These are phyloP conservation scores for Penicillium psychrofluorescens DNA, from an alignment of 495 filamentous ascomycete species.

Conservation along the genomic window DNA sequence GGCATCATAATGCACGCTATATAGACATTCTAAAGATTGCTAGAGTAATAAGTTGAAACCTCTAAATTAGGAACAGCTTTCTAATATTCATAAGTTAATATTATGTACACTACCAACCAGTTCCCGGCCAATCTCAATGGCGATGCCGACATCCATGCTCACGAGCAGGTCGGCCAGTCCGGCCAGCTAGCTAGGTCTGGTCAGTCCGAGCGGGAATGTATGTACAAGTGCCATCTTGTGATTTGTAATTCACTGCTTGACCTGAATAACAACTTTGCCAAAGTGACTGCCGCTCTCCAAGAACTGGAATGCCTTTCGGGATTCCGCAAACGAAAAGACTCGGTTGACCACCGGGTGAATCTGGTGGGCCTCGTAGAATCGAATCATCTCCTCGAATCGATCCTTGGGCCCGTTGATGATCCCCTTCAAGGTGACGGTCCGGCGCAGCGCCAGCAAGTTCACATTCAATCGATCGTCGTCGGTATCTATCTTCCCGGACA, in stretches of 20 bases:
- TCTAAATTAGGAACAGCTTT: no score
- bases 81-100: no score
- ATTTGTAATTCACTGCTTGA: slow-evolving; percentile 14
- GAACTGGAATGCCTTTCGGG: slow-evolving; percentile 43
- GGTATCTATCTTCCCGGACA: slow-evolving; percentile 48
- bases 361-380: slow-evolving; percentile 50
- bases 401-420: slow-evolving; percentile 53
- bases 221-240: no score
- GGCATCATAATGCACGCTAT: no score
- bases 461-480: slow-evolving; percentile 39
- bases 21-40: no score
- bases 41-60: no score
- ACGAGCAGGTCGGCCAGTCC: slow-evolving; percentile 25
- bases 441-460: slow-evolving; percentile 42
- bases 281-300: slow-evolving; percentile 66
- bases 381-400: slow-evolving; percentile 56
- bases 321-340: slow-evolving; percentile 48
- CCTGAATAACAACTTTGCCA: slow-evolving; percentile 64
- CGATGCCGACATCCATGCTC: slow-evolving; percentile 38
- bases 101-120: slow-evolving; percentile 48
- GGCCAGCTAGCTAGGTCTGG: slow-evolving; percentile 34
- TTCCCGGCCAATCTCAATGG: slow-evolving; percentile 48
- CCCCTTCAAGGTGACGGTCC: slow-evolving; percentile 48
- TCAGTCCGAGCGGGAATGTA: slow-evolving; percentile 44
- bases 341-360: slow-evolving; percentile 58